phyloP scores from a whole-genome alignment of 2,329 filamentous ascomycete species.

The Exutisphaerella laricina region DNA sequence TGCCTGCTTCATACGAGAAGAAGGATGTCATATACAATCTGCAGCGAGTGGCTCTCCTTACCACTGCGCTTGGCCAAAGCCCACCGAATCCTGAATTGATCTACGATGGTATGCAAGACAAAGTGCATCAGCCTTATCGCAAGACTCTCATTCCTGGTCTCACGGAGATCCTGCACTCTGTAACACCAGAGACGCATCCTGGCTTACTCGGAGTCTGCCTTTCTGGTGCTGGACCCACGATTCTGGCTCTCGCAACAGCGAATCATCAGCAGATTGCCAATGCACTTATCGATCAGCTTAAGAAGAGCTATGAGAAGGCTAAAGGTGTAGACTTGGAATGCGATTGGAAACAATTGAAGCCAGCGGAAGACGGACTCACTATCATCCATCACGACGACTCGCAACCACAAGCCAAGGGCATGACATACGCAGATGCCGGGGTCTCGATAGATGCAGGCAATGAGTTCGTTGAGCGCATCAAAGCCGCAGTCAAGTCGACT shows the following conservation, averaged over 20 bases:
- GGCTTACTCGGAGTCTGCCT: slow-evolving; percentile 91
- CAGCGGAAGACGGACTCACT: slow-evolving; percentile 64
- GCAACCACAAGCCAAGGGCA: slow-evolving; percentile 19
- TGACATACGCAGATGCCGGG: slow-evolving; percentile 90
- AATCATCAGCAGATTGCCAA: slow-evolving; percentile 84
- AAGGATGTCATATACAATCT: slow-evolving; percentile 92
- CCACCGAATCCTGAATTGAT: slow-evolving; percentile 91
- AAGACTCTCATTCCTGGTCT: slow-evolving; percentile 87
- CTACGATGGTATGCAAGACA: slow-evolving; percentile 97
- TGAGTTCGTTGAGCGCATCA: slow-evolving; percentile 85
- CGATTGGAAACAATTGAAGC: slow-evolving; percentile 81
- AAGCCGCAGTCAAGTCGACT: slow-evolving; percentile 79
- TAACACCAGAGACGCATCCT: slow-evolving; percentile 79
- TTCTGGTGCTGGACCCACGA: slow-evolving; percentile 90
- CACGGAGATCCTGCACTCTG: slow-evolving; percentile 81
- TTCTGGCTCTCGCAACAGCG: slow-evolving; percentile 82
- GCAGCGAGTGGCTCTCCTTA: slow-evolving; percentile 85
- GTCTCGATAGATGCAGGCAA: slow-evolving; percentile 95
- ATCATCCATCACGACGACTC: slow-evolving; percentile 29
- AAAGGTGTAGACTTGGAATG: slow-evolving; percentile 59
- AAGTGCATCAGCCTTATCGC: slow-evolving; percentile 94
- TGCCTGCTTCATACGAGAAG: slow-evolving; percentile 73
- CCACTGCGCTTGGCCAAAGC: slow-evolving; percentile 80
- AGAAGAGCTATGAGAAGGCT: slow-evolving; percentile 43
- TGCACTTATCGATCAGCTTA: slow-evolving; percentile 63